phyloP scores from a whole-genome alignment of 1,284 basidiomycete species.

The Ceraceosorus bombacis region DNA sequence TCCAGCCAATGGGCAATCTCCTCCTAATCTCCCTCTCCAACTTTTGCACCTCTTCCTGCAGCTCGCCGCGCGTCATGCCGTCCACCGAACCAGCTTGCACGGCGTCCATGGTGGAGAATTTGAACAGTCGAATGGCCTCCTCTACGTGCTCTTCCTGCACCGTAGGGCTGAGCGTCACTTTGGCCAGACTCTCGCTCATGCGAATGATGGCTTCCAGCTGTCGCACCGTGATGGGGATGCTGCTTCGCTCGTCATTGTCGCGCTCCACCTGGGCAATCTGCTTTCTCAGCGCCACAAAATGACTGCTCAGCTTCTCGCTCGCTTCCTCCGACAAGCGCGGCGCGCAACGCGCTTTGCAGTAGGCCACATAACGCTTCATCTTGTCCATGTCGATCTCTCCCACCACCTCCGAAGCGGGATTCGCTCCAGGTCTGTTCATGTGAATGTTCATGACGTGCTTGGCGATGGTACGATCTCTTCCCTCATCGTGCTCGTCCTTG shows the following conservation, averaged over 20 bases:
- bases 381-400: slow-evolving; percentile 97
- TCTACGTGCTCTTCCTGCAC: slow-evolving; percentile 93
- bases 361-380: slow-evolving; percentile 96
- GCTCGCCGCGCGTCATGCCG: slow-evolving; percentile 80
- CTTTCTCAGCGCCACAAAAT: slow-evolving; percentile 89
- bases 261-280: slow-evolving; percentile 92
- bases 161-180: slow-evolving; percentile 77
- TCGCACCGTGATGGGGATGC: slow-evolving; percentile 95
- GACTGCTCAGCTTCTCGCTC: slow-evolving; percentile 90
- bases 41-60: slow-evolving; percentile 85
- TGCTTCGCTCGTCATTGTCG: slow-evolving; percentile 94
- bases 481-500: slow-evolving; percentile 95
- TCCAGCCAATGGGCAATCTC: slow-evolving; percentile 90
- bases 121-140: slow-evolving; percentile 96
- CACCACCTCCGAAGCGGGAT: slow-evolving; percentile 53
- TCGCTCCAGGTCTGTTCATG: slow-evolving; percentile 65
- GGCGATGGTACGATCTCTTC: slow-evolving; percentile 84
- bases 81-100: slow-evolving; percentile 87
- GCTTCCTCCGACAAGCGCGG: slow-evolving; percentile 86
- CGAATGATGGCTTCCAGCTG: slow-evolving; percentile 99
- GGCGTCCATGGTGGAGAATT: slow-evolving; percentile 98
- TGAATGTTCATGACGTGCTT: slow-evolving; percentile 98
- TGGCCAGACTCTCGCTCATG: slow-evolving; percentile 92
- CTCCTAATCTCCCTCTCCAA: slow-evolving; percentile 87
- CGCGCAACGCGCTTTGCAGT: slow-evolving; percentile 93